Evolutionary conservation across 306 rosid genomes (phyloP).

Genomic region (Begonia loranthoides): DNA sequence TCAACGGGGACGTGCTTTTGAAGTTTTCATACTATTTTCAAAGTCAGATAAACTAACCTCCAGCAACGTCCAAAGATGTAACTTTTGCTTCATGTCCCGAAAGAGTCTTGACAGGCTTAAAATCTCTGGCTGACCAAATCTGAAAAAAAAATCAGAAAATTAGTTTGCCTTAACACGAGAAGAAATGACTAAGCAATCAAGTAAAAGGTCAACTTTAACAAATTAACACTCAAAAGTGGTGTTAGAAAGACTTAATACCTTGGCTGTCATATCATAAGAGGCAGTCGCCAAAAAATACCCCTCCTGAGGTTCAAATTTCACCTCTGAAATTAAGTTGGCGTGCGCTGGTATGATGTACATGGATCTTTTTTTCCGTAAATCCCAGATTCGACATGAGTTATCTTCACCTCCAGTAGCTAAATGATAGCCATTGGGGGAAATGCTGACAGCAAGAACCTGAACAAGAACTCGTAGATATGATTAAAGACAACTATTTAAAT

Average conservation of each 20-base stretch:
- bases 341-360: slow-evolving; percentile 84
- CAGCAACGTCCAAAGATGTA: slow-evolving; percentile 61
- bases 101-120: slow-evolving; percentile 79
- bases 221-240: background rate
- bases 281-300: slow-evolving; percentile 93
- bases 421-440: slow-evolving; percentile 86
- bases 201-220: slow-evolving; percentile 3
- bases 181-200: slow-evolving; percentile 1
- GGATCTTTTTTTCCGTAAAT: slow-evolving; percentile 82
- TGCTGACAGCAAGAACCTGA: slow-evolving; percentile 74
- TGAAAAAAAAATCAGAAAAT: slow-evolving; percentile 20
- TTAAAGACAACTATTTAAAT: background rate
- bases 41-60: slow-evolving; percentile 35
- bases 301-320: slow-evolving; percentile 88
- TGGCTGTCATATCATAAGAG: slow-evolving; percentile 86
- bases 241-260: slow-evolving; percentile 32
- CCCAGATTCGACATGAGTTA: slow-evolving; percentile 90
- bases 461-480: slow-evolving; percentile 8
- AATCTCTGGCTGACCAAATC: slow-evolving; percentile 95
- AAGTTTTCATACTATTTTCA: background rate
- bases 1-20: too few relatives aligned
- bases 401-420: slow-evolving; percentile 90
- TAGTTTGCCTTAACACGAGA: slow-evolving; percentile 4
- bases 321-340: slow-evolving; percentile 79
- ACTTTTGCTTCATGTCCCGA: slow-evolving; percentile 93